Base-by-base conservation (phyloP, 2,329 filamentous ascomycete genomes). In the Lojkania enalia region DNA sequence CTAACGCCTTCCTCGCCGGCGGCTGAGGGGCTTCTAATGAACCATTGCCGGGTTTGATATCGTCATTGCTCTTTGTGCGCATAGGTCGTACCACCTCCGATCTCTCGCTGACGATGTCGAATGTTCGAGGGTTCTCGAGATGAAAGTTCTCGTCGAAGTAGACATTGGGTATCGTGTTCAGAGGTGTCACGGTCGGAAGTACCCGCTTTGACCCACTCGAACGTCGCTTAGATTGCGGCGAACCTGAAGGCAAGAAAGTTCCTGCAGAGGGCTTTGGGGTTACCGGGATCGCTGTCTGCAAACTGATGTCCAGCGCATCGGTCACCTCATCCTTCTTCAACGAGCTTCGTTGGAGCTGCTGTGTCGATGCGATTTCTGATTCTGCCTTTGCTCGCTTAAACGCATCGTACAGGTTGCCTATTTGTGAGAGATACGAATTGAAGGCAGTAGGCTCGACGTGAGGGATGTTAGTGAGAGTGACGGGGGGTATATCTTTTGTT, bases 91-190 rank as follows among this genome's bases (percentile, higher is more conserved):
- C 86, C n/a, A 99, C 89, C 67, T 97, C 92, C 9, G 94, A 96
- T 48, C 90, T 82, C 70, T 99, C 94, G 63, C 91, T 97, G 12
- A 99, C 91, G 19, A 97, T 84, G 66, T 99, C 94, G 65, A 99
- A 99, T 0, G 88, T 97, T 39, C 94, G 83, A 0, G 94, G 94
- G 52, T 99, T 97, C 64, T 99, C 94, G 5, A 99, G 80, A 60
- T 90, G 92, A 57, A 99, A 99, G 58, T 90, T 85, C 23, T 95
- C 88, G 42, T 97, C 94, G 58, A 96, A 96, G 65, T 97, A 99
- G 9, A 99, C 88, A 37, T 76, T 81, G 0, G 94, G 94, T 32
- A 99, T 96, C 0, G 91, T 97, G 3, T 90, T 94, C 20, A 99
- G 69, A 0, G 91, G 94, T 1, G 94, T 90, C 1, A 88, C 84